Percentiles rank a stretch among this genome's conserved stretches.
phyloP scores from a whole-genome alignment of 75 land plant genomes.

The Isoetes taiwanensis region DNA sequence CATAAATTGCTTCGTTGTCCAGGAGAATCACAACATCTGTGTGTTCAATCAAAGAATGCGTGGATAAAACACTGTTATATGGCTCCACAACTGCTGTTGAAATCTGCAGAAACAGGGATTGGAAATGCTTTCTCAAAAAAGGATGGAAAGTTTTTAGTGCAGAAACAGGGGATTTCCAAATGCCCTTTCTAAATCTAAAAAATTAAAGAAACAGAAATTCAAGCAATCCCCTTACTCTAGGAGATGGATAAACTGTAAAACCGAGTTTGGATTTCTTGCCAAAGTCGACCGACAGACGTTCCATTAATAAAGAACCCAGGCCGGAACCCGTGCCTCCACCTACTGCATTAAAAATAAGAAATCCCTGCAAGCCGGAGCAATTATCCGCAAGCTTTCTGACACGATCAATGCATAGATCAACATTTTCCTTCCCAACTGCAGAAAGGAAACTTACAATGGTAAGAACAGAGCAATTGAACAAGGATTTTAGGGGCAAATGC shows the following conservation, averaged over 20 bases:
- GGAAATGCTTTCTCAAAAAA: no score
- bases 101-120: background rate
- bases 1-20: conserved; percentile 3
- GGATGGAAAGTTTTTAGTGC: no score
- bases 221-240: background rate
- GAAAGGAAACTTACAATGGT: background rate
- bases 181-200: background rate
- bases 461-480: no score
- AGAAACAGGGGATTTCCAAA: no score
- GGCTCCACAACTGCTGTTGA: conserved; percentile 7
- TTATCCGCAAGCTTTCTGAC: conserved; percentile 2
- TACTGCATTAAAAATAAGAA: conserved; percentile 1
- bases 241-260: conserved; percentile 4
- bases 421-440: background rate
- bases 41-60: conserved; percentile 2
- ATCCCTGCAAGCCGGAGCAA: background rate
- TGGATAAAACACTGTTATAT: conserved; percentile 5
- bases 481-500: background rate
- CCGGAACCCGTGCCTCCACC: conserved; percentile 3
- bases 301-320: background rate
- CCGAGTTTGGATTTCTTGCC: conserved; percentile 4
- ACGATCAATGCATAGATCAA: background rate
- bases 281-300: background rate
- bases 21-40: background rate
- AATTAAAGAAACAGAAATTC: background rate